Percentiles rank a stretch among this genome's conserved stretches.
phyloP scores from a whole-genome alignment of 192 early-diverging fungal species.

The Chytriomyces confervae region DNA sequence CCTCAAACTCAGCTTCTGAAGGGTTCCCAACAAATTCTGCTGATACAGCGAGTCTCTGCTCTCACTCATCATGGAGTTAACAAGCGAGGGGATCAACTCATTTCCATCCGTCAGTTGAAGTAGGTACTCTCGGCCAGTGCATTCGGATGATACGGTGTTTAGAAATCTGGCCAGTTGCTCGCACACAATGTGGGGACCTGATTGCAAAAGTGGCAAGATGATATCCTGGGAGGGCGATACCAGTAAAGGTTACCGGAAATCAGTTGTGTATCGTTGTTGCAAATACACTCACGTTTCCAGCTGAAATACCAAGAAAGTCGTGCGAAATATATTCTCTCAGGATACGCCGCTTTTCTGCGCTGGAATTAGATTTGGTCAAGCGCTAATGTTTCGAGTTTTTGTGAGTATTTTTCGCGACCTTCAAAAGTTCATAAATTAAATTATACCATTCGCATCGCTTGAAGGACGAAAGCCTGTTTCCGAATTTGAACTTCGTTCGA shows the following conservation, averaged over 20 bases:
- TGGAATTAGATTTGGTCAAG: slow-evolving; percentile 8
- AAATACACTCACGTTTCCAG: slow-evolving; percentile 9
- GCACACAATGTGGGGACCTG: slow-evolving; percentile 19
- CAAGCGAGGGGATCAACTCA: slow-evolving; percentile 35
- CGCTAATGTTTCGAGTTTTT: slow-evolving; percentile 22
- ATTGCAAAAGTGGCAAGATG: slow-evolving; percentile 19
- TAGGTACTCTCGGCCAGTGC: slow-evolving; percentile 52
- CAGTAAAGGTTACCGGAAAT: neutral
- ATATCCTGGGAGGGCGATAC: neutral
- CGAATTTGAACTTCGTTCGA: slow-evolving; percentile 8
- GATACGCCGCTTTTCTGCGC: slow-evolving; percentile 23
- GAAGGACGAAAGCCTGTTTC: slow-evolving; percentile 41
- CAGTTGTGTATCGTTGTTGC: neutral
- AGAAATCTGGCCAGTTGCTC: slow-evolving; percentile 46
- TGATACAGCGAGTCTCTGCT: slow-evolving; percentile 32
- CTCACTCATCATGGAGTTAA: slow-evolving; percentile 39
- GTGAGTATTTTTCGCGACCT: neutral
- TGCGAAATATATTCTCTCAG: slow-evolving; percentile 33
- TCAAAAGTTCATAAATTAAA: neutral
- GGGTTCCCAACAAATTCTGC: slow-evolving; percentile 50
- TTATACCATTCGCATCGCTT: slow-evolving; percentile 45
- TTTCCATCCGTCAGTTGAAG: neutral
- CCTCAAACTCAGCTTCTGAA: slow-evolving; percentile 60
- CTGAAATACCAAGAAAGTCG: slow-evolving; percentile 42
- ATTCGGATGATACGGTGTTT: slow-evolving; percentile 50